A percentile compares a stretch with the other conserved stretches of the same genome.
phyloP scores from a whole-genome alignment of 2,329 filamentous ascomycete genomes.

The Aureobasidium pullulans region DNA sequence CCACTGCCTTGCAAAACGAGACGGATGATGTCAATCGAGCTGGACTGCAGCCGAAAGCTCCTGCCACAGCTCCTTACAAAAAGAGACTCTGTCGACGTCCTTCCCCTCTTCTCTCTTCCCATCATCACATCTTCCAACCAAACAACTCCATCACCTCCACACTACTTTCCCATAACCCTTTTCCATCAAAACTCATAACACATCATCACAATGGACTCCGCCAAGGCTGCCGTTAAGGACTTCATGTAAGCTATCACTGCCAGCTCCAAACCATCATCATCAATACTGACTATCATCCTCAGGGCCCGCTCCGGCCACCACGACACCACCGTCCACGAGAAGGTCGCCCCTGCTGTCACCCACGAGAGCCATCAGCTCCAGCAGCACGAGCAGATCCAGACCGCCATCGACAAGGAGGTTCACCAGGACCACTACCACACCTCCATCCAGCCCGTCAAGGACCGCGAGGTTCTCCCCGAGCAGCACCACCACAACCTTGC shows the following conservation, averaged over 20 bases:
- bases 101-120: not conserved
- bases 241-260: slow-evolving; percentile 40
- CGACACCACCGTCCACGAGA: slow-evolving; percentile 64
- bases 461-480: slow-evolving; percentile 47
- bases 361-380: slow-evolving; percentile 54
- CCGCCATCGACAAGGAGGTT: slow-evolving; percentile 59
- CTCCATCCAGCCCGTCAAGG: slow-evolving; percentile 54
- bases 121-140: slow-evolving; percentile 12
- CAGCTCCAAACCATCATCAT: not conserved
- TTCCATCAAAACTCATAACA: not conserved
- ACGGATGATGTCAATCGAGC: slow-evolving; percentile 4
- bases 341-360: slow-evolving; percentile 52
- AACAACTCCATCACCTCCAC: not conserved
- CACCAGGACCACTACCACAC: slow-evolving; percentile 68
- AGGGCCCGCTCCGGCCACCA: slow-evolving; percentile 44
- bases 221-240: slow-evolving; percentile 54
- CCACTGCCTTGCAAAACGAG: slow-evolving; percentile 3
- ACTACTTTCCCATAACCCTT: not conserved
- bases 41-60: not conserved
- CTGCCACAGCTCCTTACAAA: slow-evolving; percentile 4
- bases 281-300: not conserved
- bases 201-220: slow-evolving; percentile 51
- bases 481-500: slow-evolving; percentile 54
- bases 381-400: slow-evolving; percentile 55
- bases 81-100: not conserved